Evolutionary conservation across 768 basidiomycete species (phyloP).

Genomic region (Mrakia blollopis): DNA sequence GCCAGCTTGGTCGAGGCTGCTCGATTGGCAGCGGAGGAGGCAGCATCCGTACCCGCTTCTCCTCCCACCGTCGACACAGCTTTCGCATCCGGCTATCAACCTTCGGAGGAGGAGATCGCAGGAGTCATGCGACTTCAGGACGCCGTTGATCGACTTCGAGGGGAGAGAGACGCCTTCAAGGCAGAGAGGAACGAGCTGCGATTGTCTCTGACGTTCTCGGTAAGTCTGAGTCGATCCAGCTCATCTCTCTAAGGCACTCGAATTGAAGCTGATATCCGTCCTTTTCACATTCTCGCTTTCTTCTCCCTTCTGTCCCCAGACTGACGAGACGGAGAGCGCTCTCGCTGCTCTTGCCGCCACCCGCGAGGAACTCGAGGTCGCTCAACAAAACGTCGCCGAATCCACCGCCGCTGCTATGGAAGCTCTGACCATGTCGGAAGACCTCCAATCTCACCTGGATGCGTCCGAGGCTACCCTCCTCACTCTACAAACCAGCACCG

Average conservation of each 20-base stretch:
- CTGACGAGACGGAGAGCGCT: constrained; percentile 10
- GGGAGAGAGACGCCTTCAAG: constrained; percentile 6
- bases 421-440: not conserved
- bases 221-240: too few species aligned
- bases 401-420: not conserved
- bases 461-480: not conserved
- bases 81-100: not conserved
- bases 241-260: too few species aligned
- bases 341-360: not conserved
- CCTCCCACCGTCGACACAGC: not conserved
- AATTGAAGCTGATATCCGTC: too few species aligned
- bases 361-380: not conserved
- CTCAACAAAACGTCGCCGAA: not conserved
- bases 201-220: constrained; percentile 15
- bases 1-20: not conserved
- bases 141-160: constrained; percentile 16
- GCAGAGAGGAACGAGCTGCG: not conserved
- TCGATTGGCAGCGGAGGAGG: not conserved
- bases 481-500: not conserved
- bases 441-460: constrained; percentile 2
- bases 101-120: constrained; percentile 1
- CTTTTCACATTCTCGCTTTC: too few species aligned
- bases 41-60: not conserved
- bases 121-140: constrained; percentile 14
- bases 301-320: not conserved